Percentiles rank a stretch among this genome's conserved stretches.
Evolutionary conservation across 1,284 basidiomycete genomes (phyloP).

Genomic region (Pisolithus thermaeus): DNA sequence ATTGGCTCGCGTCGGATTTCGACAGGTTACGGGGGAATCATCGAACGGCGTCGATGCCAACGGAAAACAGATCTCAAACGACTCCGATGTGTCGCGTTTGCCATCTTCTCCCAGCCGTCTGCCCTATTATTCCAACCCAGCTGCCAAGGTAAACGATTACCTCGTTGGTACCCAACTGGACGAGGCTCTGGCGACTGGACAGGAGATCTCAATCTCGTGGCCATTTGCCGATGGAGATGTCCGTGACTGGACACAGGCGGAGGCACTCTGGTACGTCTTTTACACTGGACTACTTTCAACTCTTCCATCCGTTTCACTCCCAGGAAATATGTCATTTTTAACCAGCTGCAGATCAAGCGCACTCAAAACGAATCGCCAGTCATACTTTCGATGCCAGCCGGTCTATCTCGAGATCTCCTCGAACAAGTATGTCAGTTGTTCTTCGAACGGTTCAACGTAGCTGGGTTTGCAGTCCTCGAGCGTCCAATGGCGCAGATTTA

Average conservation of each 20-base stretch:
- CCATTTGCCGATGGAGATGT: conserved; percentile 78
- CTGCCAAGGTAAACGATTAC: conserved; percentile 68
- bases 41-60: conserved; percentile 16
- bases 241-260: conserved; percentile 84
- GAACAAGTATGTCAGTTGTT: conserved; percentile 83
- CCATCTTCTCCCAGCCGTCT: conserved; percentile 41
- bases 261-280: conserved; percentile 77
- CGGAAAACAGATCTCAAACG: conserved; percentile 20
- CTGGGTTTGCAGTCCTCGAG: conserved; percentile 80
- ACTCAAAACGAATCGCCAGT: conserved; percentile 86
- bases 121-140: conserved; percentile 34
- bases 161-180: conserved; percentile 80
- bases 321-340: conserved; percentile 85
- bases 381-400: conserved; percentile 67
- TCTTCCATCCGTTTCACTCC: conserved; percentile 5
- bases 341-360: conserved; percentile 69
- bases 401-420: conserved; percentile 67
- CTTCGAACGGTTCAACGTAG: conserved; percentile 94
- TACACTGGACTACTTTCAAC: not conserved
- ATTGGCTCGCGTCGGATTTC: conserved; percentile 68
- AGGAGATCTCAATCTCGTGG: conserved; percentile 74
- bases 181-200: conserved; percentile 68
- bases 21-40: conserved; percentile 35
- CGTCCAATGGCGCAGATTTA: conserved; percentile 83
- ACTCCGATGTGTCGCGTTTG: conserved; percentile 29